Percentiles rank a stretch among this genome's conserved stretches.
These are phyloP conservation scores for Pseudozyma sp. DNA, from an alignment of 1,284 basidiomycete genomes.

Conservation along the genomic window DNA sequence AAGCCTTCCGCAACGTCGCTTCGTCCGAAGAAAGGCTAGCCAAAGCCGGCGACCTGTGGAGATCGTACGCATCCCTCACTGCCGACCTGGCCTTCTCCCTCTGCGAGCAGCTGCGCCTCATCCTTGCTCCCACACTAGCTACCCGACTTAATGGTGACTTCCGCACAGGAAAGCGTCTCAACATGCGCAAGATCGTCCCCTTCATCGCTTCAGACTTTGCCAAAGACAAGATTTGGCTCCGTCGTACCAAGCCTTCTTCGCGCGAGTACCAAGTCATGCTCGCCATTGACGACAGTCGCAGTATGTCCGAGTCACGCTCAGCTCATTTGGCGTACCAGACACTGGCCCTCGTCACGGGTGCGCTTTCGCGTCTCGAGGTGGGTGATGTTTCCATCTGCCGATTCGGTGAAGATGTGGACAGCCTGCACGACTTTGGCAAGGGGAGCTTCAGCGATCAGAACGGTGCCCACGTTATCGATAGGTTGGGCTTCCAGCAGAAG, in stretches of 20 bases:
- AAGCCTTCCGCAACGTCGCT: conserved; percentile 76
- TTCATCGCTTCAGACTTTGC: conserved; percentile 99
- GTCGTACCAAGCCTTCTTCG: conserved; percentile 90
- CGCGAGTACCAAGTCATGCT: conserved; percentile 96
- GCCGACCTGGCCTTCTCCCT: conserved; percentile 85
- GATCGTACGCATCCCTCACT: conserved; percentile 87
- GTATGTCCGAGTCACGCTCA: conserved; percentile 94
- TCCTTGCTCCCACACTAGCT: conserved; percentile 93
- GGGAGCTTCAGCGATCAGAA: conserved; percentile 55
- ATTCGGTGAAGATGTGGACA: conserved; percentile 88
- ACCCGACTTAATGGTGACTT: conserved; percentile 97
- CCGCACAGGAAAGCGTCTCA: conserved; percentile 95
- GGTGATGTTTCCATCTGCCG: conserved; percentile 92
- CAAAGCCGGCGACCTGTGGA: conserved; percentile 84
- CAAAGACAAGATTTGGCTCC: conserved; percentile 99
- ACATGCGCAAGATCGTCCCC: conserved; percentile 99
- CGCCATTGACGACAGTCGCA: conserved; percentile 93
- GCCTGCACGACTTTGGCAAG: conserved; percentile 81
- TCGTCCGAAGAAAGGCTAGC: conserved; percentile 74
- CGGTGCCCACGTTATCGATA: conserved; percentile 80
- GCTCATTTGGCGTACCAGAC: conserved; percentile 95
- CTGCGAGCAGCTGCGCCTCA: conserved; percentile 90
- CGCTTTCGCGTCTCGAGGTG: conserved; percentile 90
- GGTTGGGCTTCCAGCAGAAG: conserved; percentile 90
- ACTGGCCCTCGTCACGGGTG: conserved; percentile 89